Base-by-base conservation (phyloP, 2,329 filamentous ascomycete species). In the Penicillium digitatum region DNA sequence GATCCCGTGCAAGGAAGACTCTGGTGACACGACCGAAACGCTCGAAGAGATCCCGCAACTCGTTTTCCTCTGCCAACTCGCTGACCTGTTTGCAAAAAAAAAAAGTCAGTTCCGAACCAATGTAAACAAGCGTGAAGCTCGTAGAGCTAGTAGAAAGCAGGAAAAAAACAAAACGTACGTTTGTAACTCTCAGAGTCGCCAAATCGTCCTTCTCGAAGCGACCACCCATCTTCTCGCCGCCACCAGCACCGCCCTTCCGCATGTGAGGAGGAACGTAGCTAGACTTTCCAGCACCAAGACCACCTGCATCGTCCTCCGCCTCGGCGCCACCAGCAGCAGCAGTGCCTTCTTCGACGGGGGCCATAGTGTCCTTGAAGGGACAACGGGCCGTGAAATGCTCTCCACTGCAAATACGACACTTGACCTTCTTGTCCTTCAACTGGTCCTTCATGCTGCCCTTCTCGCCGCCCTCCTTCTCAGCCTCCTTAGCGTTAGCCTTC, bases 341-440 rank as follows among this genome's bases (percentile, higher is more conserved):
- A 39, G 68, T 60, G 20, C 72, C 59, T 63, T 80, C 78, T 39
- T 78, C 78, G 54, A 79, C 75, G 7, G 78, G 94, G 34, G 93
- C 91, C 91, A 99, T 96, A 68, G 93, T 99, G 75, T 97, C 94
- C 82, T 97, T 99, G 87, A 96, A 99, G 34, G 94, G 94, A 85
- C 94, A 99, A 75, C 94, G 88, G 65, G 93, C 93, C 39, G 94
- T 99, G 82, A 97, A 99, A 85, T 99, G 94, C 82, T 99, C 94
- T 73, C 93, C 94, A 74, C 87, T 89, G 81, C 94, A 99, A 74
- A 99, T 97, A 83, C 94, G 89, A 79, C 94, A 99, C 84, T 97
- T 97, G 82, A 99, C 95, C 81, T 96, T 95, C 85, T 96, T 96
- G 81, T 96, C 92, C 85, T 94, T 95, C 71, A 97, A 82, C 69